Evolutionary conservation across 257 asterid genomes (phyloP).

Genomic region (Anisodus tanguticus): DNA sequence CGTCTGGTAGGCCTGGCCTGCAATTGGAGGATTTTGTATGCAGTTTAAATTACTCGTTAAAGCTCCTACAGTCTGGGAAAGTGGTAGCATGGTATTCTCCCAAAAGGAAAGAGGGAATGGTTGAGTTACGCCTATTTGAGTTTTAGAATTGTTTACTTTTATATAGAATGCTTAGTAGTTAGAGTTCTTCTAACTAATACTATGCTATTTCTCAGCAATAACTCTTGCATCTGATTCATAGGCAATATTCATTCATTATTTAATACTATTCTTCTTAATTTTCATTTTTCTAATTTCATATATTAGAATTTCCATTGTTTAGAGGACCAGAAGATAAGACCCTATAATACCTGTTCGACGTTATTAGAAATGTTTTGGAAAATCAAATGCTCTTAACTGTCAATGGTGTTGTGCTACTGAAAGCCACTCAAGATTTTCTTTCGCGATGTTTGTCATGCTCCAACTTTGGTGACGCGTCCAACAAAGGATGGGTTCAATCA

Average conservation of each 20-base stretch:
- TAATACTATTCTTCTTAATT: background rate
- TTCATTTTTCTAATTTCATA: background rate
- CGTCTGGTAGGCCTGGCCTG: slow-evolving; percentile 43
- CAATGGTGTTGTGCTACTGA: background rate
- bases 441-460: no score
- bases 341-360: background rate
- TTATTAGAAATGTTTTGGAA: background rate
- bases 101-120: slow-evolving; percentile 83
- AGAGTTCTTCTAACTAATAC: slow-evolving; percentile 7
- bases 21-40: slow-evolving; percentile 69
- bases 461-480: no score
- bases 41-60: slow-evolving; percentile 77
- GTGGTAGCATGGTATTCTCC: slow-evolving; percentile 98
- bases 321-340: background rate
- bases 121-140: slow-evolving; percentile 84
- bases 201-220: background rate
- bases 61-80: slow-evolving; percentile 74
- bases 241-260: background rate
- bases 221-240: background rate
- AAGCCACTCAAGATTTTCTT: background rate
- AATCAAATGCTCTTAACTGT: background rate
- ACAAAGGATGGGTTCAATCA: no score
- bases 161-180: background rate
- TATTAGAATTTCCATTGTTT: background rate
- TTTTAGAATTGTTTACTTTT: slow-evolving; percentile 41